Evolutionary conservation across 164 flowering plant genomes (phyloP).

Genomic region (Stephania cephalantha): DNA sequence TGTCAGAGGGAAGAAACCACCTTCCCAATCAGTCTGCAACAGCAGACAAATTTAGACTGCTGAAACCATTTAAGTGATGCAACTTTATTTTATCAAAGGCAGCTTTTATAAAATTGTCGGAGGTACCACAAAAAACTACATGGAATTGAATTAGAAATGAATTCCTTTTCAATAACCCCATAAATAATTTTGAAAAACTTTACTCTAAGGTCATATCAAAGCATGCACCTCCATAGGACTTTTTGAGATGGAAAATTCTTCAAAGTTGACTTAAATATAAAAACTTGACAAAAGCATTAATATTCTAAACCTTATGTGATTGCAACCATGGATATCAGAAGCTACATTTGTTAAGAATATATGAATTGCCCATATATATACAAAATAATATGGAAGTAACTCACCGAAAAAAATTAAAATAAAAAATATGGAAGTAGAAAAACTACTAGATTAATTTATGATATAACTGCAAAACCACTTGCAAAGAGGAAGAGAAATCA

Average conservation of each 20-base stretch:
- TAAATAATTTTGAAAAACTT: not conserved
- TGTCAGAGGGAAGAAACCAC: conserved; percentile 72
- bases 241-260: not conserved
- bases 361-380: not conserved
- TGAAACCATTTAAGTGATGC: not conserved
- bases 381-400: not conserved
- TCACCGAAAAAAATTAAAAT: too few relatives aligned
- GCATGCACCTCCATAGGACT: not conserved
- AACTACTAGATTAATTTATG: not conserved
- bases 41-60: not conserved
- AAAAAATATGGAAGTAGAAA: not conserved
- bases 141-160: not conserved
- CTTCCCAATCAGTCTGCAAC: conserved; percentile 96
- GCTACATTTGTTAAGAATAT: not conserved
- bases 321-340: not conserved
- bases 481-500: not conserved
- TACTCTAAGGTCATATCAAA: not conserved
- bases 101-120: not conserved
- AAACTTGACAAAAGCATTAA: not conserved
- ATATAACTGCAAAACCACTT: not conserved
- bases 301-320: not conserved
- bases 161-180: not conserved
- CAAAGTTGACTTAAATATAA: not conserved
- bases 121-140: not conserved
- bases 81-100: not conserved